These are phyloP conservation scores for Pseudonectria buxi DNA, from an alignment of 2,329 filamentous ascomycete species.

Conservation along the genomic window DNA sequence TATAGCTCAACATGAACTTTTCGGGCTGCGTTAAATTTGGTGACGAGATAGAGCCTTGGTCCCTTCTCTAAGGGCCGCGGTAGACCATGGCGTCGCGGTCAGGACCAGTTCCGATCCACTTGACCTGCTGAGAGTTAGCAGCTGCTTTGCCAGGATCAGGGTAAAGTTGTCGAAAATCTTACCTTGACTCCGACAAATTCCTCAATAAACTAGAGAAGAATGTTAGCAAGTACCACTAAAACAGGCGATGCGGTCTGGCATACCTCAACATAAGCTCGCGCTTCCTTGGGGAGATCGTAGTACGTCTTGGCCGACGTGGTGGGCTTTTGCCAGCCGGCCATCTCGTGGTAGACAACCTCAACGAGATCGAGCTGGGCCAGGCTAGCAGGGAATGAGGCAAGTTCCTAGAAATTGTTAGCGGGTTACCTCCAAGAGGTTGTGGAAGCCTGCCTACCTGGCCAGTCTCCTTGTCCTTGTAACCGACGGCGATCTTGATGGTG, in stretches of 20 bases:
- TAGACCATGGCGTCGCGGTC: conserved; percentile 12
- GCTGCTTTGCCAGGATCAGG: background rate
- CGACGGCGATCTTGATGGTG: too few species aligned
- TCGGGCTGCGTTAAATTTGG: too few species aligned
- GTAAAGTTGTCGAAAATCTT: too few species aligned
- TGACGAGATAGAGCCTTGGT: too few species aligned
- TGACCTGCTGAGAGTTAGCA: conserved; percentile 8
- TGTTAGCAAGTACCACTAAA: background rate
- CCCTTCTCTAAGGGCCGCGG: background rate
- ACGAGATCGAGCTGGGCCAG: background rate
- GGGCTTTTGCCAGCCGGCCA: conserved; percentile 3
- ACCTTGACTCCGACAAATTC: background rate
- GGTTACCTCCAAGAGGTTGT: too few species aligned
- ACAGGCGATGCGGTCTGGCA: background rate
- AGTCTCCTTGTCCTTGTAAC: too few species aligned
- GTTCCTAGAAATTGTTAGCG: too few species aligned
- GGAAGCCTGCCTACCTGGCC: too few species aligned
- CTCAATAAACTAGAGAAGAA: background rate
- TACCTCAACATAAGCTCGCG: conserved; percentile 1
- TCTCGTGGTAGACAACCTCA: conserved; percentile 3
- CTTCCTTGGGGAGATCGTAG: conserved; percentile 4
- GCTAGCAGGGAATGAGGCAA: too few species aligned
- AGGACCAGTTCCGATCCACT: conserved; percentile 13
- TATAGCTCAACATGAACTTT: too few species aligned
- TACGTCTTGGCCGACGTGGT: background rate